These are phyloP conservation scores for Cyberlindnera nakhonratchasimensis DNA, from an alignment of 805 yeast species.

Conservation along the genomic window DNA sequence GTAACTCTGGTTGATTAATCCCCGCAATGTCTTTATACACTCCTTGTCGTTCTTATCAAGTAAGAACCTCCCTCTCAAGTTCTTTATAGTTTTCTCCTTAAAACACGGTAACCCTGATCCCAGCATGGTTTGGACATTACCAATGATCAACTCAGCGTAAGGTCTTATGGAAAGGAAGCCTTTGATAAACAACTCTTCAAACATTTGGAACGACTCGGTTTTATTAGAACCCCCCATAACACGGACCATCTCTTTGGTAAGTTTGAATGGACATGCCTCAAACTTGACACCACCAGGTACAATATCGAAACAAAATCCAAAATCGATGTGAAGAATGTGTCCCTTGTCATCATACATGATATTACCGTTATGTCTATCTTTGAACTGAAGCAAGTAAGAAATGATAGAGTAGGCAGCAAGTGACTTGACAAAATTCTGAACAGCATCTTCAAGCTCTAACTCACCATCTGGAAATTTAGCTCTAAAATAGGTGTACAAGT, in stretches of 20 bases:
- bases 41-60: slow-evolving; percentile 79
- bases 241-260: slow-evolving; percentile 92
- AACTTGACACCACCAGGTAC: slow-evolving; percentile 98
- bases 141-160: slow-evolving; percentile 77
- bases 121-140: slow-evolving; percentile 88
- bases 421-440: slow-evolving; percentile 89
- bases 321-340: slow-evolving; percentile 92
- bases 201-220: slow-evolving; percentile 88
- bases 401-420: slow-evolving; percentile 93
- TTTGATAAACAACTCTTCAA: slow-evolving; percentile 91
- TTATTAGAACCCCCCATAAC: slow-evolving; percentile 89
- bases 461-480: slow-evolving; percentile 95
- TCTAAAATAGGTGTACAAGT: slow-evolving; percentile 85
- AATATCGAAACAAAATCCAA: slow-evolving; percentile 97
- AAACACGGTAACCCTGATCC: slow-evolving; percentile 96
- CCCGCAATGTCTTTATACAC: slow-evolving; percentile 74
- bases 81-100: slow-evolving; percentile 79
- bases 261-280: slow-evolving; percentile 96
- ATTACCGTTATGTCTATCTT: slow-evolving; percentile 98
- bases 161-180: slow-evolving; percentile 88
- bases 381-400: slow-evolving; percentile 86
- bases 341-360: slow-evolving; percentile 96
- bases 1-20: slow-evolving; percentile 72
- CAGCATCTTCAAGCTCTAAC: slow-evolving; percentile 85
- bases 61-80: slow-evolving; percentile 73